Percentiles rank a stretch among this genome's conserved stretches.
phyloP scores from a whole-genome alignment of 768 basidiomycete species.

The Tricholoma flavovirens region DNA sequence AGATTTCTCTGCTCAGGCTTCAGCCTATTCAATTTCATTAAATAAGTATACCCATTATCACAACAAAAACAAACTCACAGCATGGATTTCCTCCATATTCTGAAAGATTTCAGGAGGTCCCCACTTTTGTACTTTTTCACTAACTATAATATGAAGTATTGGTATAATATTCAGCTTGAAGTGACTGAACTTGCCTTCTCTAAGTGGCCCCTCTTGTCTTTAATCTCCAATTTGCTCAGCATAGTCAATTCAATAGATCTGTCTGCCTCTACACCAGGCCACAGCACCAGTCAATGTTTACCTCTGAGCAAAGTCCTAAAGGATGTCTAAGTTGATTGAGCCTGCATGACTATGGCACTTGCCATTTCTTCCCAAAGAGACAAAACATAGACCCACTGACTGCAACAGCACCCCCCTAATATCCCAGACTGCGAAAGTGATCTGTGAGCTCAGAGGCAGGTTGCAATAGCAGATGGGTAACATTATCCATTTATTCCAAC shows the following conservation, averaged over 20 bases:
- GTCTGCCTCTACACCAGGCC: conserved; percentile 83
- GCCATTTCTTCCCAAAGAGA: conserved; percentile 96
- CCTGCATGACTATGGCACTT: conserved; percentile 11
- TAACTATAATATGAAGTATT: too few relatives aligned
- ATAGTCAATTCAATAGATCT: conserved; percentile 76
- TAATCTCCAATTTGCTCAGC: conserved; percentile 73
- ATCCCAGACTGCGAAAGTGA: conserved; percentile 95
- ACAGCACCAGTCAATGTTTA: conserved; percentile 82
- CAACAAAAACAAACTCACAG: too few relatives aligned
- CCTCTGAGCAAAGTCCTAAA: conserved; percentile 84
- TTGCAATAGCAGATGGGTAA: conserved; percentile 92
- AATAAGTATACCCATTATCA: too few relatives aligned
- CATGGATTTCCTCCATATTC: too few relatives aligned
- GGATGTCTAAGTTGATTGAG: conserved; percentile 30
- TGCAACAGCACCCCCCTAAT: conserved; percentile 77
- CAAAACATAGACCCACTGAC: conserved; percentile 89
- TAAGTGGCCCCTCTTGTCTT: conserved; percentile 92
- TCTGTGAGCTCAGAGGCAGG: conserved; percentile 81
- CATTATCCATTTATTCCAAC: conserved; percentile 96
- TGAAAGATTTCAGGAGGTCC: too few relatives aligned
- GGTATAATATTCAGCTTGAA: too few relatives aligned
- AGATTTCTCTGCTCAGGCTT: conserved; percentile 87
- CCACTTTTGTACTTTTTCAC: too few relatives aligned
- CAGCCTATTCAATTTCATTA: too few relatives aligned
- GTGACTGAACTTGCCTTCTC: too few relatives aligned